Evolutionary conservation across 768 basidiomycete genomes (phyloP).

Genomic region (Phallus indusiatus): DNA sequence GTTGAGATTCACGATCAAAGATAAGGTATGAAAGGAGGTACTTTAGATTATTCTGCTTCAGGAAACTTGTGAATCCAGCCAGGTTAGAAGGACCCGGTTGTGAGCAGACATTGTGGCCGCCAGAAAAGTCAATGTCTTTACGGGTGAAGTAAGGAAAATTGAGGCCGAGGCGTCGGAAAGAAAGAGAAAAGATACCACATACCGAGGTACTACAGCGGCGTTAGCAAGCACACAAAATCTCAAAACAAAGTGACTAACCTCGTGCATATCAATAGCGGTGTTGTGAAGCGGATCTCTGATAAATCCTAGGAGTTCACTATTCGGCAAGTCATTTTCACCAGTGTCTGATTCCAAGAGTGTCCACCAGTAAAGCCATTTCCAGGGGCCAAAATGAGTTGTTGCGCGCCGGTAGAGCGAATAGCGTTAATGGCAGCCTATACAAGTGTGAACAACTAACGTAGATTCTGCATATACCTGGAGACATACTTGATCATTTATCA

Average conservation of each 20-base stretch:
- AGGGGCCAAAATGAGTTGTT: constrained; percentile 36
- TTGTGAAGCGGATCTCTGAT: constrained; percentile 32
- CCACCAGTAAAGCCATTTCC: constrained; percentile 40
- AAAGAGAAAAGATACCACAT: background rate
- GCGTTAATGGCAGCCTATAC: constrained; percentile 30
- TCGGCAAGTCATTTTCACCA: constrained; percentile 23
- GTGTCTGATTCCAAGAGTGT: constrained; percentile 32
- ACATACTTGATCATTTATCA: constrained; percentile 29
- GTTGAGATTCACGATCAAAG: background rate
- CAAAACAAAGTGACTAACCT: constrained; percentile 14
- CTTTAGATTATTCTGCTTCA: constrained; percentile 35
- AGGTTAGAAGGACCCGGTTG: constrained; percentile 36
- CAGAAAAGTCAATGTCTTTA: constrained; percentile 32
- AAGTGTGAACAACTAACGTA: background rate
- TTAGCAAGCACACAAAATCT: background rate
- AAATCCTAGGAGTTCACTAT: constrained; percentile 33
- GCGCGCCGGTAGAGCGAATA: constrained; percentile 31
- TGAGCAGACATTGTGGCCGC: constrained; percentile 31
- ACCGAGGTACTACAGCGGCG: constrained; percentile 15
- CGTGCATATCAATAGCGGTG: constrained; percentile 38
- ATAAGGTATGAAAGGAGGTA: constrained; percentile 10
- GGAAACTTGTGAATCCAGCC: constrained; percentile 32
- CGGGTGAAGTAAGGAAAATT: background rate
- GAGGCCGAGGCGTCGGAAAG: background rate
- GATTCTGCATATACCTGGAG: background rate